Percentiles rank a stretch among this genome's conserved stretches.
These are phyloP conservation scores for Trichoderma asperelloides DNA, from an alignment of 495 filamentous ascomycete genomes.

Conservation along the genomic window DNA sequence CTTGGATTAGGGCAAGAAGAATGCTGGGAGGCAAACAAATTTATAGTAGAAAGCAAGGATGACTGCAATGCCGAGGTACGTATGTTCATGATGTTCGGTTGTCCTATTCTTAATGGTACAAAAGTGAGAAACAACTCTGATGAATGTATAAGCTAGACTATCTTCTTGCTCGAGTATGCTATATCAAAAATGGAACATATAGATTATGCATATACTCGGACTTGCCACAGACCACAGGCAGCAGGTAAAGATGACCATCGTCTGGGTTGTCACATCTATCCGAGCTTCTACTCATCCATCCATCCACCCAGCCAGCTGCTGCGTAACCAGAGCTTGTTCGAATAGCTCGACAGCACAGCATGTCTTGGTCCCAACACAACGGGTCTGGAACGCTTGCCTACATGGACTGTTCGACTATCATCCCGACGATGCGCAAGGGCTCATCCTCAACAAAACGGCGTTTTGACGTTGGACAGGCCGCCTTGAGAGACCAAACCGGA, in stretches of 20 bases:
- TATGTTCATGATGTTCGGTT: neutral
- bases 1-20: neutral
- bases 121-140: no score
- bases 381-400: constrained; percentile 1
- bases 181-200: no score
- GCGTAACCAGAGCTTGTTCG: neutral
- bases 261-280: neutral
- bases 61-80: neutral
- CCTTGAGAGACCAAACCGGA: no score
- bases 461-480: no score
- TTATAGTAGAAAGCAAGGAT: neutral
- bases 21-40: neutral
- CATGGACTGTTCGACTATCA: neutral
- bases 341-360: neutral
- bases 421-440: neutral
- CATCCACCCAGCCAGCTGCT: neutral
- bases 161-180: no score
- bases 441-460: neutral
- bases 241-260: neutral
- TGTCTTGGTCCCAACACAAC: neutral
- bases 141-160: no score
- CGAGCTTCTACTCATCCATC: neutral
- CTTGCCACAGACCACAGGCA: no score
- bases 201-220: no score
- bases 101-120: neutral